A percentile compares a stretch with the other conserved stretches of the same genome.
Conservation (phyloP, 202 grass and related monocot species). For the Dendrocalamus latiflorus region DNA sequence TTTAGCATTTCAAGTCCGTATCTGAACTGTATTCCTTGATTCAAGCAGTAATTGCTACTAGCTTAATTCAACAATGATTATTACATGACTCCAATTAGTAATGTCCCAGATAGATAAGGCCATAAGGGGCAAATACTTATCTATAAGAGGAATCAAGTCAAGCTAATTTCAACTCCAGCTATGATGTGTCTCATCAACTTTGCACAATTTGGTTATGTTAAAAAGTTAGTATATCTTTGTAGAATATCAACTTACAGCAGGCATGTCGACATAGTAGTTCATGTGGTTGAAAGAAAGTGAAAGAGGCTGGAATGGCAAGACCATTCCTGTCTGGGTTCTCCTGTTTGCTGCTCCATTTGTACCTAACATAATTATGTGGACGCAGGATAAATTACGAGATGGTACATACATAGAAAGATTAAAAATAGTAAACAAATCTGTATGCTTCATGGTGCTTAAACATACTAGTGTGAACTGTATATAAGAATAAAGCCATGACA, state of each 20-base stretch:
- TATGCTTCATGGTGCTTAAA: too few relatives aligned
- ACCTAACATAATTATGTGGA: not conserved
- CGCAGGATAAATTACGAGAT: slow-evolving; percentile 7
- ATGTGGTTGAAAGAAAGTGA: not conserved
- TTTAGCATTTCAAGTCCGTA: too few relatives aligned
- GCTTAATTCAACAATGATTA: too few relatives aligned
- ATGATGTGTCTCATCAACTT: not conserved
- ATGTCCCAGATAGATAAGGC: too few relatives aligned
- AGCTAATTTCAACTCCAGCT: not conserved
- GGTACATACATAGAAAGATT: not conserved
- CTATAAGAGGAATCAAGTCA: not conserved
- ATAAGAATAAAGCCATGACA: too few relatives aligned
- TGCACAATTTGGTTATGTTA: not conserved
- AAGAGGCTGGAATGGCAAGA: slow-evolving; percentile 46
- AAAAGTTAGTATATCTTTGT: slow-evolving; percentile 2
- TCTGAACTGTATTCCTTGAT: too few relatives aligned
- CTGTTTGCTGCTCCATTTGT: not conserved
- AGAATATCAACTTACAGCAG: not conserved
- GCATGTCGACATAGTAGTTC: not conserved
- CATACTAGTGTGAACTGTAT: too few relatives aligned
- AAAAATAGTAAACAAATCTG: too few relatives aligned
- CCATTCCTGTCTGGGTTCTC: slow-evolving; percentile 49
- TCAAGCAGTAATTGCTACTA: too few relatives aligned
- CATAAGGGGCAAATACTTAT: not conserved
- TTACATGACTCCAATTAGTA: too few relatives aligned